phyloP scores from a whole-genome alignment of 495 filamentous ascomycete species.

The Sabuloglossum arenarium region DNA sequence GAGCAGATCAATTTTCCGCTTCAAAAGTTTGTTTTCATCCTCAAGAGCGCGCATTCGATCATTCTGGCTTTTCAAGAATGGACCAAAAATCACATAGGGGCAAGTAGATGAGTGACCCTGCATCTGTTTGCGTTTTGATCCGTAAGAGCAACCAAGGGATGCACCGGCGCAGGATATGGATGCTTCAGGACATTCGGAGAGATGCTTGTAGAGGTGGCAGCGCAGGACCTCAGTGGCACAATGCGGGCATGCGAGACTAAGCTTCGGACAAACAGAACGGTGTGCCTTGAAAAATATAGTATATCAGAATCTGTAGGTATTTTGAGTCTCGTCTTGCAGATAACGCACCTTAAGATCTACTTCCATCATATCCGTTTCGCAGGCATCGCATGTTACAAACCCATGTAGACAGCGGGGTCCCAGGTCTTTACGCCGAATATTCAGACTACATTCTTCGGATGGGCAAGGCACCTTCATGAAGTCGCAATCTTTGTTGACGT shows the following conservation, averaged over 20 bases:
- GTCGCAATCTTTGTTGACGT: slow-evolving; percentile 55
- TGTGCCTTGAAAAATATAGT: neutral
- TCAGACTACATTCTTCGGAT: slow-evolving; percentile 14
- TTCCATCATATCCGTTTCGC: slow-evolving; percentile 31
- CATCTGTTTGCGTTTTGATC: slow-evolving; percentile 27
- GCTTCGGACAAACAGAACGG: neutral
- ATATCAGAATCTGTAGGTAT: neutral
- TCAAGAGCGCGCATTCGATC: slow-evolving; percentile 18
- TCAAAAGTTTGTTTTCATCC: slow-evolving; percentile 25
- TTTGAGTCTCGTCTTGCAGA: no score
- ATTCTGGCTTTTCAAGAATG: slow-evolving; percentile 36
- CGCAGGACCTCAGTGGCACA: slow-evolving; percentile 20
- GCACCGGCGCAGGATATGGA: slow-evolving; percentile 31
- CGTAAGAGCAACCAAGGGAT: slow-evolving; percentile 33
- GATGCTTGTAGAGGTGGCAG: slow-evolving; percentile 27
- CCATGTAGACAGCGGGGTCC: slow-evolving; percentile 38
- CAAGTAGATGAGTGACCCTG: slow-evolving; percentile 31
- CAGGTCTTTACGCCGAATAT: slow-evolving; percentile 28
- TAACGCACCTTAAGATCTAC: slow-evolving; percentile 30
- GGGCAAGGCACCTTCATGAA: slow-evolving; percentile 46
- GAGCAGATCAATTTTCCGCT: slow-evolving; percentile 28
- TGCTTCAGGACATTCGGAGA: slow-evolving; percentile 29
- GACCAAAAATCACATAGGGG: slow-evolving; percentile 34
- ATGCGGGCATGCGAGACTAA: neutral
- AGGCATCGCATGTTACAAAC: slow-evolving; percentile 29